phyloP scores from a whole-genome alignment of 805 yeast species.

The Metschnikowia cerradonensis region DNA sequence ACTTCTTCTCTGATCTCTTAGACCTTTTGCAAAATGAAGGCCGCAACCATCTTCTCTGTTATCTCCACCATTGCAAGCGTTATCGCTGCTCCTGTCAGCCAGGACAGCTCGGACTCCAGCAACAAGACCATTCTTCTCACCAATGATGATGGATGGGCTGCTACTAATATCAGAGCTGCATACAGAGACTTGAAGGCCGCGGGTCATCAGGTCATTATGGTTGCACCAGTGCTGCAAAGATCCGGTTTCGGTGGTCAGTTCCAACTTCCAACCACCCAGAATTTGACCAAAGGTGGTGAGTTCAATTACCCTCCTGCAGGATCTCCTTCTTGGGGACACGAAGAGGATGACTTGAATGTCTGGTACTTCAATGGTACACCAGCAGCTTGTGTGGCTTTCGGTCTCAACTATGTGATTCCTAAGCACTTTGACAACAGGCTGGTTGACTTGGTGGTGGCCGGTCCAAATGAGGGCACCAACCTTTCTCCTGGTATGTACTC shows the following conservation, averaged over 20 bases:
- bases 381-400: constrained; percentile 25
- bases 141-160: constrained; percentile 56
- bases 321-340: constrained; percentile 55
- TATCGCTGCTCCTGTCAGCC: constrained; percentile 21
- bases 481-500: constrained; percentile 27
- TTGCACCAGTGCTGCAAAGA: constrained; percentile 20
- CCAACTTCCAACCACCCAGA: constrained; percentile 36
- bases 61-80: constrained; percentile 17
- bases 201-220: constrained; percentile 20
- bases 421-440: constrained; percentile 17
- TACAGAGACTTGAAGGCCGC: constrained; percentile 37
- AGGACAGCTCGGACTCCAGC: constrained; percentile 15
- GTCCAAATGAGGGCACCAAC: constrained; percentile 31
- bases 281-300: constrained; percentile 42
- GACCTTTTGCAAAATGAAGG: neutral
- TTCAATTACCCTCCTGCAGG: constrained; percentile 46
- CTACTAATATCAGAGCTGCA: constrained; percentile 54
- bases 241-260: constrained; percentile 41
- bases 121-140: constrained; percentile 45
- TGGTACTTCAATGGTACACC: constrained; percentile 32
- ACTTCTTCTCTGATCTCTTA: neutral
- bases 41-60: neutral
- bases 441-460: constrained; percentile 25
- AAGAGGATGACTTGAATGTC: constrained; percentile 30
- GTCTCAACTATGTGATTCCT: constrained; percentile 24